Percentiles rank a stretch among this genome's conserved stretches.
These are phyloP conservation scores for Bretziella fagacearum DNA, from an alignment of 2,329 filamentous ascomycete species.

Conservation along the genomic window DNA sequence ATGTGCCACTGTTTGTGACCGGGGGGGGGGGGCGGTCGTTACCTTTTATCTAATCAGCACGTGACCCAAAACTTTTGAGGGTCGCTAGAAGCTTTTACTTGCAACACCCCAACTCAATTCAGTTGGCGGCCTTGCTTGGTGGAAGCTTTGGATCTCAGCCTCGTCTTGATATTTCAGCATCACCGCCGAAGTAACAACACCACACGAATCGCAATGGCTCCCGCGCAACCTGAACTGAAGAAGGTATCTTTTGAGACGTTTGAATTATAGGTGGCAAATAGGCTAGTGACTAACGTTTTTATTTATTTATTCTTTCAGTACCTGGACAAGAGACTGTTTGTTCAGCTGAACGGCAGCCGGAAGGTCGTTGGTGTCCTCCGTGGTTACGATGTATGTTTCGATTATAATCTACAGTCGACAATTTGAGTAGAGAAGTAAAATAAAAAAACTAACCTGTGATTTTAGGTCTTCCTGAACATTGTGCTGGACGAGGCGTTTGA, in stretches of 20 bases:
- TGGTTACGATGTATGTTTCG: constrained; percentile 74
- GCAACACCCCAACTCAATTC: not conserved
- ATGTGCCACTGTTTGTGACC: no score
- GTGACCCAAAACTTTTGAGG: constrained; percentile 26
- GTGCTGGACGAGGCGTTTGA: constrained; percentile 94
- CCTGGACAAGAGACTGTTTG: constrained; percentile 96
- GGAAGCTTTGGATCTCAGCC: constrained; percentile 5
- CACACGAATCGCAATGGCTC: constrained; percentile 54
- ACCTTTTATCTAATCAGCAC: constrained; percentile 31
- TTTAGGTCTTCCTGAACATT: constrained; percentile 90
- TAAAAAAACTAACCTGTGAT: not conserved
- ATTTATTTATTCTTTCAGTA: constrained; percentile 65
- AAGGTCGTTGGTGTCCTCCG: constrained; percentile 90
- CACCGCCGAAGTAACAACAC: not conserved
- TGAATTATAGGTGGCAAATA: not conserved
- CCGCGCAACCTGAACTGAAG: constrained; percentile 96
- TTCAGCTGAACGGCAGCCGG: constrained; percentile 92
- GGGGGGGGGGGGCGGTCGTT: no score
- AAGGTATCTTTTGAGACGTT: constrained; percentile 45
- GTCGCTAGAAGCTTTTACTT: not conserved
- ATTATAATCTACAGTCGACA: not conserved
- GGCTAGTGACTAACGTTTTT: not conserved
- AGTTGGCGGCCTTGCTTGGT: not conserved
- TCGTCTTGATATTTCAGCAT: constrained; percentile 5
- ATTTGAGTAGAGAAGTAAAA: not conserved